phyloP scores from a whole-genome alignment of 441 rosid species.

The Adansonia gregorii region DNA sequence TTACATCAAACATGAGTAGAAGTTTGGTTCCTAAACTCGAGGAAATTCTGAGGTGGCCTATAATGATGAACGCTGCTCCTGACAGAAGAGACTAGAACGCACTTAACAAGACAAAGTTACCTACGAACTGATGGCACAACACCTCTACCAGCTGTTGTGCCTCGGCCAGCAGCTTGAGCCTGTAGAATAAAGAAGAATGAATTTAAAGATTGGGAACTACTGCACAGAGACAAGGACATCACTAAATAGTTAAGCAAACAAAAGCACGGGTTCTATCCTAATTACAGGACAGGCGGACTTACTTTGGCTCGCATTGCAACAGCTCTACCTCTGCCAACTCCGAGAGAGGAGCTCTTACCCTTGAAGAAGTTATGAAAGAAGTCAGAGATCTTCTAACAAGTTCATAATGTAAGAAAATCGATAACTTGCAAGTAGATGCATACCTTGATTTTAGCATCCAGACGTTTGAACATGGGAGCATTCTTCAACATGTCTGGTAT shows the following conservation, averaged over 20 bases:
- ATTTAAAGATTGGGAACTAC: slow-evolving; percentile 14
- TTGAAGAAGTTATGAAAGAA: slow-evolving; percentile 38
- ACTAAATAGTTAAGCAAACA: neutral
- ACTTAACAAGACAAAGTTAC: slow-evolving; percentile 35
- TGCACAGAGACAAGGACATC: slow-evolving; percentile 8
- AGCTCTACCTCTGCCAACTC: slow-evolving; percentile 98
- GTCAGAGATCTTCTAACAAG: slow-evolving; percentile 4
- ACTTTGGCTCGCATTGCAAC: slow-evolving; percentile 96
- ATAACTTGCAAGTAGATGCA: slow-evolving; percentile 15
- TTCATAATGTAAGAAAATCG: neutral
- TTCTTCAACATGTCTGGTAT: slow-evolving; percentile 98
- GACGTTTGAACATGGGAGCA: slow-evolving; percentile 95
- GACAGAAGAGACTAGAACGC: neutral
- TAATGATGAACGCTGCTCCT: slow-evolving; percentile 17
- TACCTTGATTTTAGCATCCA: slow-evolving; percentile 95
- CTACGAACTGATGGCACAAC: slow-evolving; percentile 73
- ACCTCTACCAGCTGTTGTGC: slow-evolving; percentile 74
- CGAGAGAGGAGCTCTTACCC: slow-evolving; percentile 95
- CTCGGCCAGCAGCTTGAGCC: slow-evolving; percentile 84
- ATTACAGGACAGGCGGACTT: slow-evolving; percentile 34
- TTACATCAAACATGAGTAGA: slow-evolving; percentile 2
- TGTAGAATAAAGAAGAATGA: slow-evolving; percentile 25
- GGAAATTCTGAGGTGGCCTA: slow-evolving; percentile 24
- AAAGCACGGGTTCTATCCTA: neutral
- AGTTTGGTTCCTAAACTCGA: neutral